Evolutionary conservation across 2,329 filamentous ascomycete genomes (phyloP).

Genomic region (Aspergillus arachidicola): DNA sequence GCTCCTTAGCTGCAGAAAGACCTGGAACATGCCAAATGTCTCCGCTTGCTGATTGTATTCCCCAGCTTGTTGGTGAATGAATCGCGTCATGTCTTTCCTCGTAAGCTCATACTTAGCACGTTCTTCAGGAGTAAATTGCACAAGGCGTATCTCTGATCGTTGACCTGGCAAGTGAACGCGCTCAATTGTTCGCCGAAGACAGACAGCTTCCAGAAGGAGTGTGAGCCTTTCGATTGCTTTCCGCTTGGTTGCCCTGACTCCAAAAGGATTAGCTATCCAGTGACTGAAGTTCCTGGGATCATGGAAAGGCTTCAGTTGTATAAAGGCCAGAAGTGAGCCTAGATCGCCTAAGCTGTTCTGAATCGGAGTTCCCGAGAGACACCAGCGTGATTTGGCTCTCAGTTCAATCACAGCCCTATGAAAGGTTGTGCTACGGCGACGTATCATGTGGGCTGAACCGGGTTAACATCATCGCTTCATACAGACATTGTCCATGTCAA

Average conservation of each 20-base stretch:
- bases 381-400: conserved; percentile 53
- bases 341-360: conserved; percentile 58
- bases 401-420: conserved; percentile 49
- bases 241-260: conserved; percentile 22
- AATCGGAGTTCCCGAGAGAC: conserved; percentile 57
- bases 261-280: conserved; percentile 38
- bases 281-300: not conserved
- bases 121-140: not conserved
- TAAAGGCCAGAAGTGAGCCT: conserved; percentile 54
- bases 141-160: not conserved
- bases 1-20: conserved; percentile 15
- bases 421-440: conserved; percentile 50
- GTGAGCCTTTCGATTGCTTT: conserved; percentile 20
- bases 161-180: conserved; percentile 26
- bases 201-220: conserved; percentile 35
- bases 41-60: conserved; percentile 1
- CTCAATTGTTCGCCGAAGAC: conserved; percentile 26
- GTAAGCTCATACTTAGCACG: not conserved
- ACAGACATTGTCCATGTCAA: not conserved
- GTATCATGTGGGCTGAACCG: conserved; percentile 53
- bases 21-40: conserved; percentile 50
- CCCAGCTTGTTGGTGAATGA: not conserved
- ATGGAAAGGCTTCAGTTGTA: conserved; percentile 34
- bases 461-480: not conserved
- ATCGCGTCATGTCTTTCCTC: not conserved